These are phyloP conservation scores for Tausonia pullulans DNA, from an alignment of 1,284 basidiomycete species.

Conservation along the genomic window DNA sequence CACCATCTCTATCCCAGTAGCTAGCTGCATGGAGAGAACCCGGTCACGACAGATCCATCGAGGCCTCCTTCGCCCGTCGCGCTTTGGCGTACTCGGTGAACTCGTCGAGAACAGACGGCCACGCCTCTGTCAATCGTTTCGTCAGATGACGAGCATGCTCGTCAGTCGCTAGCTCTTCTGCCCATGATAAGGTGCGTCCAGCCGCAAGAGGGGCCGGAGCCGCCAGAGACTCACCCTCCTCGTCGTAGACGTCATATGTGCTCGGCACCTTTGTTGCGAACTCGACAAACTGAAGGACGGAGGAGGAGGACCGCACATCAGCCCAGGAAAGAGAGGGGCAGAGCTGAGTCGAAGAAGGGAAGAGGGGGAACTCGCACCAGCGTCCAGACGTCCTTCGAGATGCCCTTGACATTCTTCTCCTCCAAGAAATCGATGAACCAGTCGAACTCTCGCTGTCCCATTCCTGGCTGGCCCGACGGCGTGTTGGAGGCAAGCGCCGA, in stretches of 20 bases:
- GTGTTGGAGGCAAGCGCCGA: slow-evolving; percentile 41
- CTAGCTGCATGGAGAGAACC: background rate
- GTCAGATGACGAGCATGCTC: background rate
- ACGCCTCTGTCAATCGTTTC: slow-evolving; percentile 39
- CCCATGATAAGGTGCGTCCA: no score
- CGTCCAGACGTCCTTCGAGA: slow-evolving; percentile 90
- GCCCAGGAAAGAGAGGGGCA: background rate
- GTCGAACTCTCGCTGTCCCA: slow-evolving; percentile 44
- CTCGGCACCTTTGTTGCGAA: slow-evolving; percentile 6
- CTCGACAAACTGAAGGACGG: slow-evolving; percentile 7
- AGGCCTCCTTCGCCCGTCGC: slow-evolving; percentile 11
- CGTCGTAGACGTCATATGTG: slow-evolving; percentile 10
- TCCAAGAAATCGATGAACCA: slow-evolving; percentile 78
- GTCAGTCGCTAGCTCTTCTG: no score
- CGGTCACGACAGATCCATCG: slow-evolving; percentile 3
- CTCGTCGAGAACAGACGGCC: slow-evolving; percentile 37
- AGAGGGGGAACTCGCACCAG: slow-evolving; percentile 49
- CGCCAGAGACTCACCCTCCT: slow-evolving; percentile 3
- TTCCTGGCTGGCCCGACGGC: slow-evolving; percentile 30
- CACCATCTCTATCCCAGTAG: no score
- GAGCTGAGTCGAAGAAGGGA: slow-evolving; percentile 19
- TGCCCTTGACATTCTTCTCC: slow-evolving; percentile 60
- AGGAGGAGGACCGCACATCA: no score
- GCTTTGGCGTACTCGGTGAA: slow-evolving; percentile 32
- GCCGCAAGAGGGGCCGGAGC: background rate